Evolutionary conservation across 2,329 filamentous ascomycete genomes (phyloP).

Genomic region (Pseudopyrenochaeta lycopersici): DNA sequence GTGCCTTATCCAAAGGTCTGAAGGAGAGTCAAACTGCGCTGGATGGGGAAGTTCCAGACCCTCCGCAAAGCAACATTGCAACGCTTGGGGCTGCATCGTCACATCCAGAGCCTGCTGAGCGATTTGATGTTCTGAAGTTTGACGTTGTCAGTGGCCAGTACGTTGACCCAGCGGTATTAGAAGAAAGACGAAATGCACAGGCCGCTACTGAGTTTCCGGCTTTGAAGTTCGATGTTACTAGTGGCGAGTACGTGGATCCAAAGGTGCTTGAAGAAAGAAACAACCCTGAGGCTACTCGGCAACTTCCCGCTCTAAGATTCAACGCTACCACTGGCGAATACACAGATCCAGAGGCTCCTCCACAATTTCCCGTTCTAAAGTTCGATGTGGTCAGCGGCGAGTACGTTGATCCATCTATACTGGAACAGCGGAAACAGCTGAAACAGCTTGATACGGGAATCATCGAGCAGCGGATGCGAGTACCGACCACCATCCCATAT

Average conservation of each 20-base stretch:
- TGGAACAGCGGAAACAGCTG: neutral
- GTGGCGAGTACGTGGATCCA: neutral
- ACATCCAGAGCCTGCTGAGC: neutral
- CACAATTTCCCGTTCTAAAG: neutral
- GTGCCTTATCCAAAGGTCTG: neutral
- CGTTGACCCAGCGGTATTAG: neutral
- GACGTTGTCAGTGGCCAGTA: neutral
- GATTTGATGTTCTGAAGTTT: neutral
- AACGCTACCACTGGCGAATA: neutral
- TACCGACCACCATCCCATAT: slow-evolving; percentile 26
- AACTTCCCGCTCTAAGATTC: neutral
- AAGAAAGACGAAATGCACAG: neutral
- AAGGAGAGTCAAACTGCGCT: neutral
- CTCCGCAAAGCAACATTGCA: neutral
- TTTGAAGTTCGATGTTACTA: neutral
- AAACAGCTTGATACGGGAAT: too few relatives aligned
- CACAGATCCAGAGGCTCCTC: neutral
- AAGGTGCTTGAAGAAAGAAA: neutral
- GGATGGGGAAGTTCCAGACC: neutral
- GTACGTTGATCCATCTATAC: neutral
- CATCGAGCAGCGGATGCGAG: slow-evolving; percentile 22
- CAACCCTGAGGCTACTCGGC: too few relatives aligned
- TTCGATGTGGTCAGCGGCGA: neutral
- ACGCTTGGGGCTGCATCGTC: neutral
- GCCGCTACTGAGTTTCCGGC: neutral